Percentiles rank a stretch among this genome's conserved stretches.
phyloP scores from a whole-genome alignment of 2,329 filamentous ascomycete species.

The Claviceps sp. region DNA sequence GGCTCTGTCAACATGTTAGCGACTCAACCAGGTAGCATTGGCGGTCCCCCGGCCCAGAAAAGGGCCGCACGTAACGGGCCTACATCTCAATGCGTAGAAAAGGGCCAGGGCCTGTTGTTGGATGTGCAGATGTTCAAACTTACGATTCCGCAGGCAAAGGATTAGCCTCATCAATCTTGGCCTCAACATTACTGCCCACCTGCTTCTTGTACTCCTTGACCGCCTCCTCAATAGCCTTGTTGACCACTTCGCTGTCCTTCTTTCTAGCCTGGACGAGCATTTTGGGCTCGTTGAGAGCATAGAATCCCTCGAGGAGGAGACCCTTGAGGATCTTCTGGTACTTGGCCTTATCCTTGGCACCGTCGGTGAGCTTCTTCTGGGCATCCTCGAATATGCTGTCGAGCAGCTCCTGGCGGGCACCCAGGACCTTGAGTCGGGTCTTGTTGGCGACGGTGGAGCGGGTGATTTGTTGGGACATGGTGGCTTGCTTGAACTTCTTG shows the following conservation, averaged over 20 bases:
- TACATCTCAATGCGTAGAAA: not conserved
- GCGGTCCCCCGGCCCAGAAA: no score
- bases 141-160: constrained; percentile 72
- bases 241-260: constrained; percentile 61
- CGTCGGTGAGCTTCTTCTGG: constrained; percentile 52
- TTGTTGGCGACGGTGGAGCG: constrained; percentile 94
- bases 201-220: constrained; percentile 74
- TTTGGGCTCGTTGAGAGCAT: constrained; percentile 72
- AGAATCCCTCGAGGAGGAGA: constrained; percentile 78
- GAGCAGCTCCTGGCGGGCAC: constrained; percentile 77
- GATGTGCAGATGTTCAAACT: constrained; percentile 24
- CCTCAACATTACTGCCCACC: constrained; percentile 53
- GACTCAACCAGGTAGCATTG: not conserved
- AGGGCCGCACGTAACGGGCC: no score
- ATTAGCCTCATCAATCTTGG: constrained; percentile 65
- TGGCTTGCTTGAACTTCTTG: constrained; percentile 98
- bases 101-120: not conserved
- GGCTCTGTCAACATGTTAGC: constrained; percentile 38
- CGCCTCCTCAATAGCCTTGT: constrained; percentile 66
- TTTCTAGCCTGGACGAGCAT: constrained; percentile 63
- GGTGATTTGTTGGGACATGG: constrained; percentile 98
- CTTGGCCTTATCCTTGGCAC: constrained; percentile 55
- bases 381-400: constrained; percentile 80
- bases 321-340: constrained; percentile 68
- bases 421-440: constrained; percentile 78